phyloP scores from a whole-genome alignment of 1,284 basidiomycete genomes.

The Ustilago curta region DNA sequence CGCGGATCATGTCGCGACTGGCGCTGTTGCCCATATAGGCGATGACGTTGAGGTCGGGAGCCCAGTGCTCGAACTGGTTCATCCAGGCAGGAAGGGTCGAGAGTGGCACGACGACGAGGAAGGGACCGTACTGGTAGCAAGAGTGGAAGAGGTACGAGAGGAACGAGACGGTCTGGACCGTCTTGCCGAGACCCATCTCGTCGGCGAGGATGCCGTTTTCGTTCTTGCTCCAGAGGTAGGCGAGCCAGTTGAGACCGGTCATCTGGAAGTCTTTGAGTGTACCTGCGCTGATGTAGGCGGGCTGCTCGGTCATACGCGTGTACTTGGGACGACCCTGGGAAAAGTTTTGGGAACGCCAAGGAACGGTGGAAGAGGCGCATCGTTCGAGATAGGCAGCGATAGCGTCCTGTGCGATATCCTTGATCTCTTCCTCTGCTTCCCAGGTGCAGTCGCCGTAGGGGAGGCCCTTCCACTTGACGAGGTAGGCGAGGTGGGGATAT shows the following conservation, averaged over 20 bases:
- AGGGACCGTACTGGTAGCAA: conserved; percentile 92
- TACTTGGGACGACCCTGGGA: conserved; percentile 81
- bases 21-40: conserved; percentile 95
- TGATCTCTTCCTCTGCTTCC: conserved; percentile 83
- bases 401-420: conserved; percentile 73
- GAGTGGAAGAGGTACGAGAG: conserved; percentile 94
- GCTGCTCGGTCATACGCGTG: conserved; percentile 88
- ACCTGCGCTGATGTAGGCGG: conserved; percentile 83
- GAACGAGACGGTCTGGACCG: conserved; percentile 96
- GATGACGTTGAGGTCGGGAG: conserved; percentile 84
- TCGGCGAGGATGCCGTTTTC: conserved; percentile 98
- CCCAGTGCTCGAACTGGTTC: conserved; percentile 97
- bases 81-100: conserved; percentile 99
- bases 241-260: conserved; percentile 97
- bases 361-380: conserved; percentile 83
- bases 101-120: conserved; percentile 95
- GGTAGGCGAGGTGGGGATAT: conserved; percentile 79
- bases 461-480: conserved; percentile 96
- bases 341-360: conserved; percentile 84
- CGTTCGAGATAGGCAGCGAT: conserved; percentile 85
- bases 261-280: conserved; percentile 97
- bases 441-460: conserved; percentile 97
- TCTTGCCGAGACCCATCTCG: conserved; percentile 99
- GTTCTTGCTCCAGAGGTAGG: conserved; percentile 92
- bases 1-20: conserved; percentile 81